Percentiles rank a stretch among this genome's conserved stretches.
These are phyloP conservation scores for Anethum foeniculum DNA, from an alignment of 140 eudicot species.

Conservation along the genomic window DNA sequence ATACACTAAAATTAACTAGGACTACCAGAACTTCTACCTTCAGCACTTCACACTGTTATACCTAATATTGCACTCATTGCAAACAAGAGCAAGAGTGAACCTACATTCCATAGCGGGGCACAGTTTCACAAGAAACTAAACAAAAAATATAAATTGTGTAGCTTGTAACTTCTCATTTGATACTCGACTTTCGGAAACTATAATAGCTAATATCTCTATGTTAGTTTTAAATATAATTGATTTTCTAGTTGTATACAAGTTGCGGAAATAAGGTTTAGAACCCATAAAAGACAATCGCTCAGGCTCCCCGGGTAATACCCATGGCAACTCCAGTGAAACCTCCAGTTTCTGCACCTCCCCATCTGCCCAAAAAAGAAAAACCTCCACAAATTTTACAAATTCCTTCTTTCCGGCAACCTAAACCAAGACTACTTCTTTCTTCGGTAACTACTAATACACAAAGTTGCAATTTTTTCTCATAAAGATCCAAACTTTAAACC, in stretches of 20 bases:
- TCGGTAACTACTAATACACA: not conserved
- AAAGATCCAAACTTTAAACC: not conserved
- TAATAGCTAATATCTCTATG: not conserved
- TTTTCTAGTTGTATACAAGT: not conserved
- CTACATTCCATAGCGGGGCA: not conserved
- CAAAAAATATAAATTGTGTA: not conserved
- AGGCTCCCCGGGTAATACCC: too few relatives aligned
- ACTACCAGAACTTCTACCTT: not conserved
- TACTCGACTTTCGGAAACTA: not conserved
- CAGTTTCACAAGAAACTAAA: not conserved
- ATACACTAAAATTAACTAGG: not conserved
- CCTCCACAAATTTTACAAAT: too few relatives aligned
- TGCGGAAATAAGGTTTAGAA: too few relatives aligned
- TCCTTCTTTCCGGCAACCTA: too few relatives aligned
- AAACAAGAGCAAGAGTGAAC: not conserved
- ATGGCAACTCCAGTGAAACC: too few relatives aligned
- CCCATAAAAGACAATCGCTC: too few relatives aligned
- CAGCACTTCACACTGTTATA: not conserved
- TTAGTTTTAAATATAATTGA: too few relatives aligned
- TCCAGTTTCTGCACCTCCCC: too few relatives aligned
- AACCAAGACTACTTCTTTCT: not conserved
- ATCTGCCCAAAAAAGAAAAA: too few relatives aligned
- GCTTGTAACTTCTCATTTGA: not conserved
- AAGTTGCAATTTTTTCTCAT: not conserved
- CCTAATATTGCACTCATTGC: not conserved